Conservation (phyloP, 2,329 filamentous ascomycete genomes). For the Venturiaceae sp. region DNA sequence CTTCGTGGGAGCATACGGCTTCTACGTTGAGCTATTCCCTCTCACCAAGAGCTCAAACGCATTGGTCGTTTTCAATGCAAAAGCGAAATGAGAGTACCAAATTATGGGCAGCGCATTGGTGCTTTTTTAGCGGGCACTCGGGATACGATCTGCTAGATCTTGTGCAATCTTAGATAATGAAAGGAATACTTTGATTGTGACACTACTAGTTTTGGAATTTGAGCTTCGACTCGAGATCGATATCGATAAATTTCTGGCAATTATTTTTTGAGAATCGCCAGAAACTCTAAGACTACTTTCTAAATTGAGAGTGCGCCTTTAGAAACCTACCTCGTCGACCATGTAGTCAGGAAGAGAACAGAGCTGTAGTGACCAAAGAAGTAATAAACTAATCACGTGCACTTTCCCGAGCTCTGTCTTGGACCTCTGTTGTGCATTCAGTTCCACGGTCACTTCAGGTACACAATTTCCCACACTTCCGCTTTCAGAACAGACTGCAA, state of each 20-base stretch:
- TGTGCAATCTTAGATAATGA: background rate
- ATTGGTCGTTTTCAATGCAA: conserved; percentile 19
- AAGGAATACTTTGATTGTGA: no score
- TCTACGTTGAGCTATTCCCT: conserved; percentile 60
- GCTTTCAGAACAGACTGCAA: no score
- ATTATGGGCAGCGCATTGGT: background rate
- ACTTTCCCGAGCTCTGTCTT: no score
- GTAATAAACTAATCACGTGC: no score
- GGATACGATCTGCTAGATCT: background rate
- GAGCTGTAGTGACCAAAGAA: no score
- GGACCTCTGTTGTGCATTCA: no score
- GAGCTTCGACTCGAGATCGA: background rate
- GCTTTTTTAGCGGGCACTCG: background rate
- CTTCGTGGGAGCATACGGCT: conserved; percentile 59
- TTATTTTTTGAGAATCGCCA: background rate
- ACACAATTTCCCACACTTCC: no score
- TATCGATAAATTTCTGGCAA: background rate
- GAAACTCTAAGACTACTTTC: background rate
- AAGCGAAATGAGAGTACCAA: background rate
- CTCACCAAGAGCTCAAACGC: conserved; percentile 57
- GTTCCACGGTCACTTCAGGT: no score
- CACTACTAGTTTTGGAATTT: background rate
- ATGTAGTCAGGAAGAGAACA: no score
- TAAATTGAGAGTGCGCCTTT: no score
- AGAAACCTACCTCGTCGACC: no score